Evolutionary conservation across 768 basidiomycete genomes (phyloP), one percentile per base, ranked within the genome.

Genomic region (Pleurotus djamor): DNA sequence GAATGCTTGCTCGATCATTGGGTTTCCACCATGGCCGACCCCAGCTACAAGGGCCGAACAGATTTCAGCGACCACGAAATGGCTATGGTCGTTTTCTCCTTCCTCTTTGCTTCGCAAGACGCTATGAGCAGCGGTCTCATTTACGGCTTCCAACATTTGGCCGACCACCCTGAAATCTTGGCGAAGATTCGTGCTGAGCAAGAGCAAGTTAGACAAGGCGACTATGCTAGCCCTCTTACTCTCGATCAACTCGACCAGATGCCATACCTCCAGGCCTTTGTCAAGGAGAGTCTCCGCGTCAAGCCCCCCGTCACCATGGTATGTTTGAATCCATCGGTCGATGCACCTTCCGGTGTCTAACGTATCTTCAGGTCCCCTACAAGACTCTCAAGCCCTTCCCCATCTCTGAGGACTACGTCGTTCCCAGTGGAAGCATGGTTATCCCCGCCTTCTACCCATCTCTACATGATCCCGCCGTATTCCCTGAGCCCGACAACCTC

Each of bases 251-350:
- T 98, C 64, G 96, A 97, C 58, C 76, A 93, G 62, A 97, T 97
- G 95, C 83, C 89, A 16, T 99, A 98, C 71, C 81, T 97, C 41
- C 85, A 86, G 66, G 96, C 97, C 2, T 86, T 94, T 61, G 90
- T 98, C 62, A 96, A 94, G 76, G 97, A 98, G 77, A 92, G 91
- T 64, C 78, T 98, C 71, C 85, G 97, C 36, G 76, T 94, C 56
- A 89, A 90, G 71, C 96, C 97, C 43, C 96, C 97, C 4, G 97
- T 98, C 34, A 91, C 92, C 34, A 98, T 98, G 96, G 96, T 94
- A 62, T 61, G 76, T 69, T 4, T 33, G 10, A 4, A 10, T 13
- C 41, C 52, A 37, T 12, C 51, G 49, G 56, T 12, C 33, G 35
- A n/a, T 7, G 4, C 10, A 48, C 7, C 35, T 13, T 48, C 36